Percentiles rank a stretch among this genome's conserved stretches.
phyloP scores from a whole-genome alignment of 345 rosid genomes.

The Boechera stricta region DNA sequence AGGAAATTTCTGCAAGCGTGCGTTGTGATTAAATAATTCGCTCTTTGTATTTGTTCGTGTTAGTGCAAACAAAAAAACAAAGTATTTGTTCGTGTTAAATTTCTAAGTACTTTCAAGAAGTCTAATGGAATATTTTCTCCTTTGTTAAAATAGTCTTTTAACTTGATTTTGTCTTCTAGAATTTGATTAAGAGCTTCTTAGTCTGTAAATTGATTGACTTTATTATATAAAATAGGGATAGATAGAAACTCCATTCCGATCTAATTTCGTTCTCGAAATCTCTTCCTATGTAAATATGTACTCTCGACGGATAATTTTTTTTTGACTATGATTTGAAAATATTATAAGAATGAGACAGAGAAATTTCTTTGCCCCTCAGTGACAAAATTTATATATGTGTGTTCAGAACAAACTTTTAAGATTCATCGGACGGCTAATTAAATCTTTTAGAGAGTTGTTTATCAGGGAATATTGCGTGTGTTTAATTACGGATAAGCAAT shows the following conservation, averaged over 20 bases:
- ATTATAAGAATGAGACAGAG: neutral
- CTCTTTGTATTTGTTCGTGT: slow-evolving; percentile 18
- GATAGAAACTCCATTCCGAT: neutral
- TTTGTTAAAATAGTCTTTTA: neutral
- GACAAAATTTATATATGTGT: neutral
- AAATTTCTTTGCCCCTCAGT: neutral
- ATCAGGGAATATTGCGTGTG: neutral
- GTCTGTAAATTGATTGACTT: slow-evolving; percentile 19
- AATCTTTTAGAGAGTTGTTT: neutral
- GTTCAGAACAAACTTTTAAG: neutral
- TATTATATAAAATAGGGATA: neutral
- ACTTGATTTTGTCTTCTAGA: slow-evolving; percentile 36
- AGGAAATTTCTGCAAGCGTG: slow-evolving; percentile 42
- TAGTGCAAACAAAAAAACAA: neutral
- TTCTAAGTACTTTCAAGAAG: slow-evolving; percentile 46
- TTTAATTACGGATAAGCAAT: neutral
- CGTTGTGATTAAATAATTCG: slow-evolving; percentile 9
- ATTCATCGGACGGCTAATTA: neutral
- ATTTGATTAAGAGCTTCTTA: slow-evolving; percentile 21
- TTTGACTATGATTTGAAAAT: neutral
- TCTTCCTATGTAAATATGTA: neutral
- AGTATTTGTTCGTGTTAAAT: slow-evolving; percentile 34
- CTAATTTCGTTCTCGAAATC: neutral
- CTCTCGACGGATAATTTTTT: neutral
- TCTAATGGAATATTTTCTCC: slow-evolving; percentile 38